Base-by-base conservation (phyloP, 1,284 basidiomycete genomes). In the Leccinum cinnamomeum region DNA sequence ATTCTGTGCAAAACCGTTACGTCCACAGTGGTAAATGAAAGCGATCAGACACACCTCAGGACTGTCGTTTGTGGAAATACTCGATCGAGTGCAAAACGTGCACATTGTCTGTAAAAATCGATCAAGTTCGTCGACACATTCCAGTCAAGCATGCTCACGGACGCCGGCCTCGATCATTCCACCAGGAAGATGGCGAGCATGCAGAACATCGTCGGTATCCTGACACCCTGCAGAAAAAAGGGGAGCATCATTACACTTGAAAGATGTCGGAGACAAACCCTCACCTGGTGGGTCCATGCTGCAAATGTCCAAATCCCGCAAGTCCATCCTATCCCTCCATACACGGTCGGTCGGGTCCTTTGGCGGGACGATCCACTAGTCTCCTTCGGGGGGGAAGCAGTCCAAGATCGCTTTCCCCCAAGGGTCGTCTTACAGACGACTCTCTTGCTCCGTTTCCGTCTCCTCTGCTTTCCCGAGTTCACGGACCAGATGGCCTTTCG, bases 81-180 rank as follows among this genome's bases (percentile, higher is more conserved):
- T 39, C 37, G 18, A 46, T 39, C 37, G 37, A 99, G 76, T 97
- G 90, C 3, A 97, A 97, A 1, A 99, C 97, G 72, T 99, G 97
- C 63, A 97, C 97, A 67, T 99, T 99, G 76, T 99, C 94, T 97
- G 51, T 37, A 6, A 14, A 18, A 12, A 1, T 54, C 25, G 0
- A 18, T 53, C 37, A 54, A 57, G n/a, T 48, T 37, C 35, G 35
- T 12, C 2, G 23, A 48, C 12, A 54, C 56, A 12, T 5, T 54
- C 18, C 25, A 57, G 56, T 25, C 53, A 44, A 54, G 16, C 55
- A 20, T 16, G 92, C 95, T 83, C 71, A 97, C 95, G 97, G 67
- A 99, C 97, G 57, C 97, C 97, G 33, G 95, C 95, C 75, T 99
- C 94, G 65, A 98, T 93, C 75, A 97, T 96, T 2, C 97, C 97